Base-by-base conservation (phyloP, 2,329 filamentous ascomycete genomes). In the Colletotrichum lindemuthianum region DNA sequence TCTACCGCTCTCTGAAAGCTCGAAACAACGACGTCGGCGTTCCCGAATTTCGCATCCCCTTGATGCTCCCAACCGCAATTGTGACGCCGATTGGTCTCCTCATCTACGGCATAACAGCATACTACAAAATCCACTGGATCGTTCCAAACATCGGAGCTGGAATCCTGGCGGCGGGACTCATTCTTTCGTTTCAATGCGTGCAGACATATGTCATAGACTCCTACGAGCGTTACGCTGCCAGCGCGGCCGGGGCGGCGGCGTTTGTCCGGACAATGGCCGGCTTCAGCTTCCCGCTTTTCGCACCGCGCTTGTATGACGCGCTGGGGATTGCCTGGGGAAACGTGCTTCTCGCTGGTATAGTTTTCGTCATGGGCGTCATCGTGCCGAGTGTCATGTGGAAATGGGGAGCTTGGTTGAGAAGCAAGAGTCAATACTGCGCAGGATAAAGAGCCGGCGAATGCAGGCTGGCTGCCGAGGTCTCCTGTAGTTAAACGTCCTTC, bases 211-310 rank as follows among this genome's bases (percentile, higher is more conserved):
- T 88, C 2, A 81, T 68, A 12, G 65, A 68, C 53, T 66, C 67
- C 8, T 68, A 68, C 51, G 67, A 67, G 45, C 32, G 65, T 3
- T 68, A 68, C 43, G 60, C 65, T 1, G 67, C 67, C 13, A 68
- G 67, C 36, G 67, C 67, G 1, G 63, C 66, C 10, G 65, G 65
- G 1, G 67, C 67, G 0, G 83, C 83, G 11, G 84, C 84, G 0
- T 81, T 88, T 3, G 76, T 88, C 36, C 77, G 86, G 34, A 86
- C 81, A 2, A 75, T 89, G 56, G 79, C 82, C 0, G 87, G 85
- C 0, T 87, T 87, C 41, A 75, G 82, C 1, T 85, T 90, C 53
- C 87, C 88, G 0, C 76, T 89, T 1, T 88, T 87, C 15, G 86
- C 86, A 0, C 79, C 80, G 0, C 72, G 75, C 11, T 70, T 82